Conservation (phyloP, 306 rosid genomes). For the Quercus suber region DNA sequence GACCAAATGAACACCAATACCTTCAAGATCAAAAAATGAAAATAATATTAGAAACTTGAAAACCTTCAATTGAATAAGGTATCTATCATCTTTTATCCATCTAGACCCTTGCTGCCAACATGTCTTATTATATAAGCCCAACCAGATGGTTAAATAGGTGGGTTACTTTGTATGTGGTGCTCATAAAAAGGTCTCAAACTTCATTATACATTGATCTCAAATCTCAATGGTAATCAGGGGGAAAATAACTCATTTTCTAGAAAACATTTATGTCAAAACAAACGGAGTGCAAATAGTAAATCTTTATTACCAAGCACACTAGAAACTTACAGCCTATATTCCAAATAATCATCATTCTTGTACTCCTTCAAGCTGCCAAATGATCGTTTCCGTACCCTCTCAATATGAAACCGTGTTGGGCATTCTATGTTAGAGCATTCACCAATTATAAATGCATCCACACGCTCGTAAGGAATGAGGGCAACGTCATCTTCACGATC, state of each 20-base stretch:
- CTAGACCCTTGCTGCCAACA: no score
- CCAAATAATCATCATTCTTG: conserved; percentile 89
- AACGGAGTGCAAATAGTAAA: neutral
- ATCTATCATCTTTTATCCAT: neutral
- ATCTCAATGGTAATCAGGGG: neutral
- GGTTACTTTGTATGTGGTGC: neutral
- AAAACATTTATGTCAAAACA: neutral
- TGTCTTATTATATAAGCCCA: no score
- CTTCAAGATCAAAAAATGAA: conserved; percentile 36
- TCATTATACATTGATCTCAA: neutral
- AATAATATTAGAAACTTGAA: conserved; percentile 8
- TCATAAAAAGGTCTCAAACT: neutral
- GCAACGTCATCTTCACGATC: conserved; percentile 86
- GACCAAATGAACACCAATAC: conserved; percentile 98
- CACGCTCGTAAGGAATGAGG: conserved; percentile 82
- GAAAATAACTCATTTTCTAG: neutral
- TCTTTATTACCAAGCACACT: conserved; percentile 11
- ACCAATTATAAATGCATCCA: conserved; percentile 83
- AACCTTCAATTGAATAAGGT: neutral
- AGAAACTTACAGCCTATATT: conserved; percentile 77
- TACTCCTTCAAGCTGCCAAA: conserved; percentile 79
- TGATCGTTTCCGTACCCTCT: conserved; percentile 69
- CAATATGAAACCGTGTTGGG: conserved; percentile 87
- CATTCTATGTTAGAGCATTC: conserved; percentile 79
- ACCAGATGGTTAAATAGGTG: neutral